Conservation (phyloP, 371 early-diverging fungal genomes). For the Coemansia sp. region DNA sequence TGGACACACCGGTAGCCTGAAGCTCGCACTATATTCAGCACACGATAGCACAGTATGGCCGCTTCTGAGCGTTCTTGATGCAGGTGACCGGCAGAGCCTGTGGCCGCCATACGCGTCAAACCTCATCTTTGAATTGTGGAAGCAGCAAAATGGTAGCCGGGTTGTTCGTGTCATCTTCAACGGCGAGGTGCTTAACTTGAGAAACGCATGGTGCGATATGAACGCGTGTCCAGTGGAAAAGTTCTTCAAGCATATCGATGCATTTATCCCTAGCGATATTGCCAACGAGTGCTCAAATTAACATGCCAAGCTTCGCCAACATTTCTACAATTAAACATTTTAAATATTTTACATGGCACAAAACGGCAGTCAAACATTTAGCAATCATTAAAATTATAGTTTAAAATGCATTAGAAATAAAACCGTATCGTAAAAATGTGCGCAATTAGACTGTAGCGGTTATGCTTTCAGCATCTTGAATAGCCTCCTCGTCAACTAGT, state of each 20-base stretch:
- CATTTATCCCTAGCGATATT: conserved; percentile 49
- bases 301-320: neutral
- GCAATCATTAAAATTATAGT: no score
- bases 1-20: conserved; percentile 28
- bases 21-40: conserved; percentile 56
- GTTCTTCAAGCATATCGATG: conserved; percentile 47
- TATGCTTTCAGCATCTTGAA: neutral
- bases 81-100: conserved; percentile 46
- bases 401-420: neutral
- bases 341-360: neutral
- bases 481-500: neutral
- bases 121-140: conserved; percentile 61
- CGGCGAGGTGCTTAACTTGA: conserved; percentile 47
- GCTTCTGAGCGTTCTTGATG: conserved; percentile 53
- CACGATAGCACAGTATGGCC: conserved; percentile 59
- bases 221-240: conserved; percentile 54
- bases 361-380: no score
- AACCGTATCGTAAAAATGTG: neutral
- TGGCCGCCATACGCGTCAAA: conserved; percentile 68
- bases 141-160: conserved; percentile 37
- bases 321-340: neutral
- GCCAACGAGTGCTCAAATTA: conserved; percentile 31
- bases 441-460: neutral
- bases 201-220: conserved; percentile 56
- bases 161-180: conserved; percentile 60